phyloP scores from a whole-genome alignment of 768 basidiomycete genomes.

The Candolleomyces aberdarensis region DNA sequence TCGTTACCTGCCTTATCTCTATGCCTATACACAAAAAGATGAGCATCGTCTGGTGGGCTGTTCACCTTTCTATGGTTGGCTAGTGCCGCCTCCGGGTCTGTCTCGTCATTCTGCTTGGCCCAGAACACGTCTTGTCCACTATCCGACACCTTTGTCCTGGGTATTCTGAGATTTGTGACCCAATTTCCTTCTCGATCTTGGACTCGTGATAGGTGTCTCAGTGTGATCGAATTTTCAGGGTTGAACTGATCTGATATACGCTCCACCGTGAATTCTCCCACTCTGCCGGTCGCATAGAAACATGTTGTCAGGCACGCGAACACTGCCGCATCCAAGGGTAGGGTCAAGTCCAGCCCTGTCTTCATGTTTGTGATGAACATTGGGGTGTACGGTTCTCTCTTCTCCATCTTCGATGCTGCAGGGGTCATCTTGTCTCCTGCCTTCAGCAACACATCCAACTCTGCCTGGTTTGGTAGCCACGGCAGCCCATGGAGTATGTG shows the following conservation, averaged over 20 bases:
- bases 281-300: constrained; percentile 17
- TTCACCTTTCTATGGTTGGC: constrained; percentile 22
- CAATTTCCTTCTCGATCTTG: not conserved
- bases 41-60: constrained; percentile 12
- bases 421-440: constrained; percentile 13
- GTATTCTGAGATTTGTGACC: constrained; percentile 8
- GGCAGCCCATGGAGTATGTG: constrained; percentile 24
- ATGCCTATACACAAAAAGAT: constrained; percentile 7
- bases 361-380: constrained; percentile 7
- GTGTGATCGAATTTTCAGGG: constrained; percentile 9
- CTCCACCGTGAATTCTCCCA: constrained; percentile 9
- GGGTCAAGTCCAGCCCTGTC: constrained; percentile 11
- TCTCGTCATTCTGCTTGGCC: constrained; percentile 12
- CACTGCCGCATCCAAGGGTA: constrained; percentile 21
- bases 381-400: constrained; percentile 13
- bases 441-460: constrained; percentile 9
- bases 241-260: constrained; percentile 11
- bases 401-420: constrained; percentile 9
- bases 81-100: constrained; percentile 19
- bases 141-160: not conserved
- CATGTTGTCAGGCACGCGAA: constrained; percentile 24
- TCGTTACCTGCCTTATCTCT: too few species aligned
- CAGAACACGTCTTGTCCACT: constrained; percentile 8
- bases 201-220: constrained; percentile 12
- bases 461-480: constrained; percentile 15